Evolutionary conservation across 345 rosid genomes (phyloP), one percentile per base, ranked within the genome.

Genomic region (Passiflora organensis): DNA sequence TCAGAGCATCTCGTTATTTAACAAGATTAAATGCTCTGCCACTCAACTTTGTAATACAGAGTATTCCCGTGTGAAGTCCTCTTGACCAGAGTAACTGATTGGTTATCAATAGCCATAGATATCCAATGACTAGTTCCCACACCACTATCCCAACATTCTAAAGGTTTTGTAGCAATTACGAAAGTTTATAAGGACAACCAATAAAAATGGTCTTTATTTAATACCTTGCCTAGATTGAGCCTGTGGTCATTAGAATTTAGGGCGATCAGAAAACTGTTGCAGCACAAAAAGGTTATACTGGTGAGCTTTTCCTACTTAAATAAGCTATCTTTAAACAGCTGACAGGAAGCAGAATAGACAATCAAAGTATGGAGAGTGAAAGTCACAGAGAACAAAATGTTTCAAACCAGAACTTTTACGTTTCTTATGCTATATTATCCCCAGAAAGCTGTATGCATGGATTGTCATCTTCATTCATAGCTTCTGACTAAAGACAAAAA

Each of bases 401-500:
- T 15, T 41, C 9, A 41, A 41, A 8, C 4, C n/a, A 1, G 43
- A 41, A 41, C n/a, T 0, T 15, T 1, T 12, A 5, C 13, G 6
- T 39, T 10, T 5, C 43, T 14, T 39, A 10, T 10, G n/a, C 14
- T 39, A 39, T 4, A 4, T 10, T 10, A 10, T 39, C 13, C 4
- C n/a, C 43, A 10, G 2, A 39, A 10, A 10, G 13, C n/a, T 39
- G 14, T 13, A 10, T 39, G 13, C 12, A 10, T 11, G 43, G 4
- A 15, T 11, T 3, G 13, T 15, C n/a, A 41, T 41, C 13, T 24
- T 13, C 15, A 43, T 9, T 51, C 13, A 51, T 32, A 51, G 42
- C 38, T 53, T 25, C 53, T 23, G 46, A 38, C 43, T 4, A 48
- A 48, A 43, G 17, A 51, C 44, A 25, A 57, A 44, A 55, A 20